Base-by-base conservation (phyloP, 768 basidiomycete species). In the Lentinula boryana region DNA sequence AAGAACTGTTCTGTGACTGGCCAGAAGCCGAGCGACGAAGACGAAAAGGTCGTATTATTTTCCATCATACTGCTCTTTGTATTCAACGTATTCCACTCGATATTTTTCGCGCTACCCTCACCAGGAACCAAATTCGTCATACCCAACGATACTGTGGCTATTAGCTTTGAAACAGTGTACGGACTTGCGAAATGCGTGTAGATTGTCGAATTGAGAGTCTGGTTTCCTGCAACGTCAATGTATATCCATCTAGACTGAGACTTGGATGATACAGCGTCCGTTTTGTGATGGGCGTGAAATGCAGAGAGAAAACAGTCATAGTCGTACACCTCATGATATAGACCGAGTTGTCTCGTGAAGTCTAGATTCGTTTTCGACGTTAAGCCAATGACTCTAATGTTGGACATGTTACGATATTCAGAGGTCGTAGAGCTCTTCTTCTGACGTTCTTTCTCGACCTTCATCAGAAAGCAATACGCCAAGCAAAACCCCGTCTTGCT, bases 401-500 rank as follows among this genome's bases (percentile, higher is more conserved):
- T 62, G 8, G 69, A 35, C 46, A 72, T 75, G 8, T 72, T 72
- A 27, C 27, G 27, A 27, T 27, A 27, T 27, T 27, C 27, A 27
- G 27, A 3, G 27, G 27, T 27, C 27, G 27, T 0, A 27, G 27
- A 27, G 13, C 64, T 32, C 10, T 15, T 10, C n/a, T 16, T 27
- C 6, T n/a, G 31, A 27, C 60, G 16, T 40, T 16, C 8, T 21
- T 43, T 65, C 12, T 64, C 60, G 21, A 75, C 65, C 27, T 84
- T 81, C 61, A 83, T 83, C 5, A 74, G 68, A 23, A 87, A 74
- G 56, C 81, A 73, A 65, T 87, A 87, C 4, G 87, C 87, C 18
- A 87, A 74, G 62, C 83, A 86, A 68, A 88, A 87, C 0, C 87
- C 86, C 1, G 87, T 89, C 66, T 89, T 89, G 31, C 87, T 80